Evolutionary conservation across 768 basidiomycete genomes (phyloP), one percentile per base, ranked within the genome.

Genomic region (Calvatia gigantea): DNA sequence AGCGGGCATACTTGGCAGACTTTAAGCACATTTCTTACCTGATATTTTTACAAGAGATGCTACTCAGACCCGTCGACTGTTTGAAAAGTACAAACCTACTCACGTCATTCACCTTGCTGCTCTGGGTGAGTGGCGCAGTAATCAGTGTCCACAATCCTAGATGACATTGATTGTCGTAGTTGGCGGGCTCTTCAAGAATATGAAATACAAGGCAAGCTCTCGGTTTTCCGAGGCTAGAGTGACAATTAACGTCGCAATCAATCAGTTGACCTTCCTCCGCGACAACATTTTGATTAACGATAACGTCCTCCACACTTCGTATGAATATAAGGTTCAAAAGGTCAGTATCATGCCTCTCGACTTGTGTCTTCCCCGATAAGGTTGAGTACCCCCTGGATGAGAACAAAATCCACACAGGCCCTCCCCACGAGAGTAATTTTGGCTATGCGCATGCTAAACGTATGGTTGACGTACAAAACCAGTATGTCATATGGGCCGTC

Each of bases 91-190:
- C 74, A 87, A 91, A 65, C 94, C 96, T 0, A 96, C 92, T 0
- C 89, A 95, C 80, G 93, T 98, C 63, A 97, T 98, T 65, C 96
- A 98, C 74, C 84, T 97, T 43, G 95, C 94, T 32, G 94, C 95
- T 4, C 82, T 93, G 38, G 92, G 91, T 93, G 64, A n/a, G 84
- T 64, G 23, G 42, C 33, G 43, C 41, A 19, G 11, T 29, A n/a
- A 6, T 19, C 12, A 42, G 14, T 6, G 17, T 14, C 25, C 39
- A 21, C 11, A 12, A 42, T 29, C 51, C n/a, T 39, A 43, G 21
- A 19, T 52, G 42, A 52, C 48, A 42, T 37, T 17, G 47, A 42
- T 45, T 48, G 56, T 31, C 57, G 46, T 58, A 93, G 95, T 98
- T 51, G 96, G 95, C 4, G 95, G 95, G 9, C 76, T 98, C 17